phyloP scores from a whole-genome alignment of 176 grass and related monocot genomes.

The Aegilops longissima region DNA sequence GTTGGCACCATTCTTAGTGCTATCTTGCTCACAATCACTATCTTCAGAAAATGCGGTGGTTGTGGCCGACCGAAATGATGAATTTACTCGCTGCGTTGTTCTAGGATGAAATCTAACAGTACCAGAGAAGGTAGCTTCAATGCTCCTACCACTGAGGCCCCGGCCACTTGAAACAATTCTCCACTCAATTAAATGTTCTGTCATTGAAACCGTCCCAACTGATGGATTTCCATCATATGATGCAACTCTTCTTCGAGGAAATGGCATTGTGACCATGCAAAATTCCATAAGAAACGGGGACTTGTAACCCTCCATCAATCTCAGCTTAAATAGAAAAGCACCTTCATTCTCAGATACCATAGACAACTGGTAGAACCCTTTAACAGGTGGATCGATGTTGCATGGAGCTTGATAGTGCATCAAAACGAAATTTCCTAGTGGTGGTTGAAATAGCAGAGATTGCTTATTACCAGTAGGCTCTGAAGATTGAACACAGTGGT shows the following conservation, averaged over 20 bases:
- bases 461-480: conserved; percentile 78
- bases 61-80: conserved; percentile 49
- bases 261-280: conserved; percentile 91
- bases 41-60: conserved; percentile 52
- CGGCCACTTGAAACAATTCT: conserved; percentile 82
- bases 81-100: conserved; percentile 52
- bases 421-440: conserved; percentile 83
- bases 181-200: conserved; percentile 88
- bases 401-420: conserved; percentile 74
- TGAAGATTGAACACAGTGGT: conserved; percentile 87
- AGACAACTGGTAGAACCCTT: conserved; percentile 94
- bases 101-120: conserved; percentile 78
- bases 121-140: conserved; percentile 88
- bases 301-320: conserved; percentile 89
- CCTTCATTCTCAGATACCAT: conserved; percentile 96
- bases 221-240: conserved; percentile 94
- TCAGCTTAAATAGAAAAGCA: conserved; percentile 88
- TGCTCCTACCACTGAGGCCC: conserved; percentile 75
- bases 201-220: conserved; percentile 80
- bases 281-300: conserved; percentile 89
- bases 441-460: conserved; percentile 82
- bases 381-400: conserved; percentile 64
- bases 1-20: conserved; percentile 55
- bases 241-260: conserved; percentile 80
- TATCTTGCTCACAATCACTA: conserved; percentile 80